These are phyloP conservation scores for Paramecium octaurelia DNA, from an alignment of 73 alveolate genomes.

Conservation along the genomic window DNA sequence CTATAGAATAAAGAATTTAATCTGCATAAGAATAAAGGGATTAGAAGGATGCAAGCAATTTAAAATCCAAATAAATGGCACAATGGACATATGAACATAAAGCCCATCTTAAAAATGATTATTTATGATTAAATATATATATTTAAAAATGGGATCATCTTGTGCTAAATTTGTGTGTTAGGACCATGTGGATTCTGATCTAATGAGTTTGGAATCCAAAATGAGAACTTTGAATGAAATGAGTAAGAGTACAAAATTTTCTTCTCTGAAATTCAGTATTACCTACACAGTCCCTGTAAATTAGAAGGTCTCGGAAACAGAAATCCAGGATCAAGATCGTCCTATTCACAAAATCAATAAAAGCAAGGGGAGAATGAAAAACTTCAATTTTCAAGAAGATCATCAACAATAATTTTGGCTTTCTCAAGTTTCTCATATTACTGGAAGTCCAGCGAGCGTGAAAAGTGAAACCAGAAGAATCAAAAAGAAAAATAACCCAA, in stretches of 20 bases:
- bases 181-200: background rate
- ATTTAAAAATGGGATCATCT: background rate
- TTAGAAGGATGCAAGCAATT: background rate
- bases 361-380: background rate
- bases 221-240: background rate
- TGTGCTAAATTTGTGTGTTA: background rate
- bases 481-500: background rate
- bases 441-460: background rate
- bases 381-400: background rate
- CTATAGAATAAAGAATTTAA: background rate
- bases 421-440: background rate
- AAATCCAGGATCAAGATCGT: background rate
- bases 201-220: background rate
- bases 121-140: slow-evolving; percentile 26
- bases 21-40: slow-evolving; percentile 21
- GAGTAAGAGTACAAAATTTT: background rate
- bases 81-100: slow-evolving; percentile 63
- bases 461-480: background rate
- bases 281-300: background rate
- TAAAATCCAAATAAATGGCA: slow-evolving; percentile 56
- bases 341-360: background rate
- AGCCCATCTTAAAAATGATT: slow-evolving; percentile 48
- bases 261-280: background rate
- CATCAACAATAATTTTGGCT: background rate
- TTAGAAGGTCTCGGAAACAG: background rate